These are phyloP conservation scores for Ceratocystis destructans DNA, from an alignment of 2,329 filamentous ascomycete species.

Conservation along the genomic window DNA sequence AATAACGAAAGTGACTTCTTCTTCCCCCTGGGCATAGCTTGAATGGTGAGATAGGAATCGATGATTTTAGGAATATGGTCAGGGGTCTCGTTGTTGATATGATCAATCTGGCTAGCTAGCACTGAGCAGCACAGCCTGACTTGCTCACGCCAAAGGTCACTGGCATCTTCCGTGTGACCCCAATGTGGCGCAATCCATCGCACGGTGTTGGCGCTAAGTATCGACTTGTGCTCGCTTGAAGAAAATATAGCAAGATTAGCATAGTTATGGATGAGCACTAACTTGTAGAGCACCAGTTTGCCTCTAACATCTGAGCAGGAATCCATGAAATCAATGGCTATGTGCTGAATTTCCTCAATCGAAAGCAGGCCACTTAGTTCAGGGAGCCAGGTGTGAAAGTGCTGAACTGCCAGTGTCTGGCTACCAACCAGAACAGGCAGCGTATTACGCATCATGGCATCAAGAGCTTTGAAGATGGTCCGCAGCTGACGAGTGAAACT, in stretches of 20 bases:
- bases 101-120: constrained; percentile 68
- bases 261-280: constrained; percentile 86
- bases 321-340: constrained; percentile 87
- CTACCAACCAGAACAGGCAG: constrained; percentile 80
- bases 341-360: constrained; percentile 74
- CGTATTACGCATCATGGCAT: constrained; percentile 75
- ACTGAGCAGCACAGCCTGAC: constrained; percentile 88
- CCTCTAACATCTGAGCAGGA: constrained; percentile 78
- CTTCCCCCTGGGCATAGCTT: constrained; percentile 37
- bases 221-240: constrained; percentile 58
- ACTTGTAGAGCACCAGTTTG: constrained; percentile 80
- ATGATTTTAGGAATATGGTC: constrained; percentile 85
- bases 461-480: constrained; percentile 77
- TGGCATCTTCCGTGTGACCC: constrained; percentile 61
- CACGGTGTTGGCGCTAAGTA: constrained; percentile 66
- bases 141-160: constrained; percentile 81
- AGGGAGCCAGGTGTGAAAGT: constrained; percentile 95
- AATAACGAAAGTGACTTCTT: constrained; percentile 67
- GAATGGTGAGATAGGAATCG: constrained; percentile 71
- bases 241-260: constrained; percentile 70
- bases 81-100: constrained; percentile 67
- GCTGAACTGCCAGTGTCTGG: constrained; percentile 87
- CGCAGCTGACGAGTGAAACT: constrained; percentile 72
- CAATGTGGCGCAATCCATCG: constrained; percentile 90
- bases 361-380: constrained; percentile 66